Base-by-base conservation (phyloP, 1,284 basidiomycete genomes). In the Ceratobasidium sp. region DNA sequence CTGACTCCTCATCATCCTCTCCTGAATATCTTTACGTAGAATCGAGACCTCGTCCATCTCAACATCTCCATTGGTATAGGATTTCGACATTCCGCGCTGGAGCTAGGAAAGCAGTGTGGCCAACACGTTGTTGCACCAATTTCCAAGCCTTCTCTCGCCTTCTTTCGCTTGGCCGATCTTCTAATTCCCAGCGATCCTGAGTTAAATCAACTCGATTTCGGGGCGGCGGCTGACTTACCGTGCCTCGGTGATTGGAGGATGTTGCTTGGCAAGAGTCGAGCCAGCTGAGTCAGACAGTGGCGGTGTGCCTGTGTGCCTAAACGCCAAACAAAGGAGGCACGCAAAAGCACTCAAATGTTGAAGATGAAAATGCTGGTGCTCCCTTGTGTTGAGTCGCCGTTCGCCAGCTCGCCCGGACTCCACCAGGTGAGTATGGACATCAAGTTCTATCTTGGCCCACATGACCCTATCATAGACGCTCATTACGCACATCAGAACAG, bases 1-100 rank as follows among this genome's bases (percentile, higher is more conserved):
- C 28, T 75, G 72, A 39, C 61, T 75, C 26, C 61, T 42, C 72
- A 75, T 75, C 72, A 75, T 75, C 26, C 72, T 23, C 23, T 75
- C 72, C 49, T 75, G 72, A 51, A 75, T 75, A 7, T 75, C 72
- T 33, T 75, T 75, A 4, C 72, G 42, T 7, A 75, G 49, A 4
- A 39, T 15, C 28, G 44, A 44, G 13, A 75, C 61, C 40, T 75
- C 72, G 33, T 75, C 72, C 60, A 64, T 64, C 4, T 64, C 60
- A 10, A 49, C 60, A 55, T 55, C 44, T 18, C 42, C 60, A 39
- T 44, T 53, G 20, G 42, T 26, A 64, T 64, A 75, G 18, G 15
- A 39, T 46, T 75, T 75, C 44, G 72, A 75, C 72, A 75, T 75
- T n/a, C 26, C 26, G 20, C 15, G 46, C 10, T 7, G n/a, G 15